phyloP scores from a whole-genome alignment of 2,329 filamentous ascomycete species.

The Cytospora leucostoma region DNA sequence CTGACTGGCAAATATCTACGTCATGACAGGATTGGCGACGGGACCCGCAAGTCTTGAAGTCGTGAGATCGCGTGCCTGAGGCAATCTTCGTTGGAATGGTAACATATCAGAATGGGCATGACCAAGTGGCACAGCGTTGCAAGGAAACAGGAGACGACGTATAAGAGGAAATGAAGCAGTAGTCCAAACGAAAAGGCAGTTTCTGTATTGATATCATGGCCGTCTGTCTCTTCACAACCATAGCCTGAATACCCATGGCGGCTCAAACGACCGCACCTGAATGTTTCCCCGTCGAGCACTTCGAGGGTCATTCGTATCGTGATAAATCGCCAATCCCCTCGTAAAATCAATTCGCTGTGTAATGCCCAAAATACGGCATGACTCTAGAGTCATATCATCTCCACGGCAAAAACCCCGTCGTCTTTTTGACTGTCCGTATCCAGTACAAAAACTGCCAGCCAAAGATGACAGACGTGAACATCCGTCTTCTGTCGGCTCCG shows the following conservation, averaged over 20 bases:
- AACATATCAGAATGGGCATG: background rate
- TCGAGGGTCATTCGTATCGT: slow-evolving; percentile 20
- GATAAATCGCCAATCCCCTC: slow-evolving; percentile 3
- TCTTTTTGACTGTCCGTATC: slow-evolving; percentile 11
- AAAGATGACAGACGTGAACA: slow-evolving; percentile 14
- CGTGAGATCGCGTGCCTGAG: too few species aligned
- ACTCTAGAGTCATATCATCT: background rate
- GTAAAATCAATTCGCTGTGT: slow-evolving; percentile 11
- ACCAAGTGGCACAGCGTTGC: background rate
- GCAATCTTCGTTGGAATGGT: background rate
- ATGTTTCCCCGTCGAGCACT: slow-evolving; percentile 17
- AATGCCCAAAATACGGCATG: background rate
- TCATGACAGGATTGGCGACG: too few species aligned
- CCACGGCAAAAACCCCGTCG: background rate
- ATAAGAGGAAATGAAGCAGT: background rate
- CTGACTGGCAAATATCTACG: too few species aligned
- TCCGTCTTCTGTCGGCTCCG: slow-evolving; percentile 8
- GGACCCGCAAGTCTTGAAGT: too few species aligned
- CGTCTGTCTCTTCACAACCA: background rate
- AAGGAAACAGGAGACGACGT: background rate
- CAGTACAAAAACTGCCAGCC: slow-evolving; percentile 20
- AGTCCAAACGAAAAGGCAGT: background rate
- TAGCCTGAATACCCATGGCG: background rate
- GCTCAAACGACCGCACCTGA: slow-evolving; percentile 8
- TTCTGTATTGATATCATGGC: slow-evolving; percentile 7